Base-by-base conservation (phyloP, 768 basidiomycete genomes). In the Multifurca ochricompacta region DNA sequence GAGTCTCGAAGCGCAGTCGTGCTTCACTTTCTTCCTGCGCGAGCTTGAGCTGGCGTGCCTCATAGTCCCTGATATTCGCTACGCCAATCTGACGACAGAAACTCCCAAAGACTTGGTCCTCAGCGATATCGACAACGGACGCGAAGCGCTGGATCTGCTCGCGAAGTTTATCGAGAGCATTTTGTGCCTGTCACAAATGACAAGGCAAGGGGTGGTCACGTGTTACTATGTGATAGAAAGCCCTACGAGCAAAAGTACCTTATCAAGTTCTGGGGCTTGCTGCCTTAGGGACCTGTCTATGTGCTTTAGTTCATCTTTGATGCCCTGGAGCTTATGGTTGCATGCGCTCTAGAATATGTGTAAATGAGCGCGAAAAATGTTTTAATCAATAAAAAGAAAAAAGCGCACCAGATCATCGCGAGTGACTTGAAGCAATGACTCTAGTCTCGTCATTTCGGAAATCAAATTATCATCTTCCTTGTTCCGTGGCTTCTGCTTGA, bases 1-100 rank as follows among this genome's bases (percentile, higher is more conserved):
- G 91, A 4, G 83, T 87, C 59, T 92, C 85, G 61, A 82, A 95
- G 43, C 85, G 78, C 60, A 93, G 70, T 53, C 89, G 73, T 7
- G 87, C 88, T 62, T 88, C 89, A 64, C 81, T 88, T 67, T 92
- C 91, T 62, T 89, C 88, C 68, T 92, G 85, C 0, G 89, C 91
- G 21, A 89, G 79, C 67, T 85, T 88, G 28, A 97, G 73, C 64
- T 95, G 91, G 19, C 87, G 81, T 65, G 91, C 87, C 69, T 98
- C 95, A 66, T 94, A 99, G 62, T 94, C 91, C 25, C 94, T 81
- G 59, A 99, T 91, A 68, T 83, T 83, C 14, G 71, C 67, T 6
- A 96, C 85, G 9, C 81, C 78, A 60, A 97, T 92, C 61, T 81
- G 78, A 34, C 69, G 66, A 65, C 94, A 97, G 71, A 99, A 97